Evolutionary conservation across 2,329 filamentous ascomycete genomes (phyloP).

Genomic region (Cordyceps cicadae): DNA sequence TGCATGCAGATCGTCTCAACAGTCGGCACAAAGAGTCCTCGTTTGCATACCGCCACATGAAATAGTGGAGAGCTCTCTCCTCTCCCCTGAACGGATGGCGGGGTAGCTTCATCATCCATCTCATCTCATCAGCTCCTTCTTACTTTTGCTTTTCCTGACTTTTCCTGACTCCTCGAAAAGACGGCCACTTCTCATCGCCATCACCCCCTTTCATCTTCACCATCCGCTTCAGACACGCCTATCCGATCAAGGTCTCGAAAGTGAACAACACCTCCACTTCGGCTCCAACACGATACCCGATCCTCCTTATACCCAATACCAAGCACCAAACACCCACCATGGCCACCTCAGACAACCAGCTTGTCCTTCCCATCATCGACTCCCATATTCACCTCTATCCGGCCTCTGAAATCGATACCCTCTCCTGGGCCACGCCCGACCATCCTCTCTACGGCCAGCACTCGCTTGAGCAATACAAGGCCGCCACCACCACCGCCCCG

Average conservation of each 20-base stretch:
- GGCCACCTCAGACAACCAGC: conserved; percentile 6
- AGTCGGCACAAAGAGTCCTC: neutral
- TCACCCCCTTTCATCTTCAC: neutral
- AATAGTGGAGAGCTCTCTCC: conserved; percentile 8
- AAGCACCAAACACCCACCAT: neutral
- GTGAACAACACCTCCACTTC: neutral
- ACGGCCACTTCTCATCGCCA: neutral
- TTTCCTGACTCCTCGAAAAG: neutral
- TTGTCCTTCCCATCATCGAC: conserved; percentile 62
- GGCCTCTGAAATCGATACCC: conserved; percentile 52
- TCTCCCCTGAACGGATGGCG: conserved; percentile 3
- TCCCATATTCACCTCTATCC: conserved; percentile 89
- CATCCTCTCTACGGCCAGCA: conserved; percentile 55
- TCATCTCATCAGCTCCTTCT: neutral
- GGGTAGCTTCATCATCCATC: neutral
- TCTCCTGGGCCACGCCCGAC: conserved; percentile 60
- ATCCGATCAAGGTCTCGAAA: neutral
- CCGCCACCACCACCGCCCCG: conserved; percentile 31
- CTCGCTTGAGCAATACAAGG: conserved; percentile 55
- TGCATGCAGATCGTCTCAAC: neutral
- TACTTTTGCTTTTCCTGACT: neutral
- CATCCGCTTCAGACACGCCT: neutral
- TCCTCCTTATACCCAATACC: neutral
- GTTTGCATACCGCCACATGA: neutral
- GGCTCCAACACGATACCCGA: neutral